Conservation (phyloP, 805 yeast species). For the Candida vaughaniae region DNA sequence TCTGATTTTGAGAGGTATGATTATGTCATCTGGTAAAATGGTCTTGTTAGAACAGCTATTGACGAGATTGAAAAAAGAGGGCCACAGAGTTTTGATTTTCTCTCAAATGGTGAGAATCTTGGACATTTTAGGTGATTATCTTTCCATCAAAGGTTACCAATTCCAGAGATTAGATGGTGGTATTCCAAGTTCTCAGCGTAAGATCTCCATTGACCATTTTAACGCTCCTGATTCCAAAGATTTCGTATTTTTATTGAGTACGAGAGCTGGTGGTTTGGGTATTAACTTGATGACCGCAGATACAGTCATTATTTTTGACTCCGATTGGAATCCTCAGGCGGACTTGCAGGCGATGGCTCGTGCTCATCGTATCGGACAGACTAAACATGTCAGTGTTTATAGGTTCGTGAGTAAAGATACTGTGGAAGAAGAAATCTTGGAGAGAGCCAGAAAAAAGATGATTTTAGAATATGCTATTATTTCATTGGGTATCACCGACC, state of each 20-base stretch:
- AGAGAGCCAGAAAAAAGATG: slow-evolving; percentile 97
- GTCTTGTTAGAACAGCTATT: slow-evolving; percentile 88
- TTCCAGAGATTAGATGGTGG: slow-evolving; percentile 97
- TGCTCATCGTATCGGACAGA: slow-evolving; percentile 99
- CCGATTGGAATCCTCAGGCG: slow-evolving; percentile 99
- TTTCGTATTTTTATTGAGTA: slow-evolving; percentile 83
- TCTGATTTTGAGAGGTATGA: slow-evolving; percentile 79
- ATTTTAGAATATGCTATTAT: slow-evolving; percentile 96
- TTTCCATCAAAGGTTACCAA: slow-evolving; percentile 79
- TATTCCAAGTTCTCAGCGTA: slow-evolving; percentile 87
- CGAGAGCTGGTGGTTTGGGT: slow-evolving; percentile 99
- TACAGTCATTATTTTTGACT: slow-evolving; percentile 95
- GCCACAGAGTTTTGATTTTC: slow-evolving; percentile 92
- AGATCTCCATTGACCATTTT: slow-evolving; percentile 94
- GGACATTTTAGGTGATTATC: slow-evolving; percentile 91
- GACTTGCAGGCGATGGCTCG: slow-evolving; percentile 99
- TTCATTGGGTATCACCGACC: slow-evolving; percentile 90
- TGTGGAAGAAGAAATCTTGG: slow-evolving; percentile 95
- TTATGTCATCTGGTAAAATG: slow-evolving; percentile 99
- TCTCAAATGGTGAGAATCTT: slow-evolving; percentile 97
- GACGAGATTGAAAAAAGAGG: slow-evolving; percentile 83
- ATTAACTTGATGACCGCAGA: slow-evolving; percentile 99
- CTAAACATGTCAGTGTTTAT: slow-evolving; percentile 95
- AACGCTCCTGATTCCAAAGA: slow-evolving; percentile 92
- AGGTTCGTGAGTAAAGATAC: slow-evolving; percentile 98